Evolutionary conservation across 108 stramenopile genomes (phyloP).

Genomic region (Nannochloropsis granulata): DNA sequence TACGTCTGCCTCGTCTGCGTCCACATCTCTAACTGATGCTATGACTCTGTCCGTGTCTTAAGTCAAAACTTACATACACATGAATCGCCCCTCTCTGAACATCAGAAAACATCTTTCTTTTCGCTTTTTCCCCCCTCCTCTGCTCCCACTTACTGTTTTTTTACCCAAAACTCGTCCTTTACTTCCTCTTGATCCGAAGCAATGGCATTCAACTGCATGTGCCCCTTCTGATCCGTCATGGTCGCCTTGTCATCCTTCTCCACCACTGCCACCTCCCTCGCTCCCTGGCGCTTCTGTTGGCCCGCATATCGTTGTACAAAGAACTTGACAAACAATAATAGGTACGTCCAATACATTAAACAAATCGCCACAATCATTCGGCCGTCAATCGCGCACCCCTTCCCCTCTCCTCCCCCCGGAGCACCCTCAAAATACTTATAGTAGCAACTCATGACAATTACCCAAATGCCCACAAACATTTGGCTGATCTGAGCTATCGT

Average conservation of each 20-base stretch:
- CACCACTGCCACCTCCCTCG: not conserved
- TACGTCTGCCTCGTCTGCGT: too few species aligned
- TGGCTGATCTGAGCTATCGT: slow-evolving; percentile 37
- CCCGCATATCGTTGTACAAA: not conserved
- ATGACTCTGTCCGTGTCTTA: too few species aligned
- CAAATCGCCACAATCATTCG: not conserved
- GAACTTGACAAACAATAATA: not conserved
- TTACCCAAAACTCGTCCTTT: too few species aligned
- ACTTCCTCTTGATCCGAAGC: too few species aligned
- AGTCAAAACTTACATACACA: too few species aligned
- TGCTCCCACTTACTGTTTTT: too few species aligned
- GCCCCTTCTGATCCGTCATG: too few species aligned
- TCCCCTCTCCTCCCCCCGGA: not conserved
- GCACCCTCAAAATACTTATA: not conserved
- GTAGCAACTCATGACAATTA: slow-evolving; percentile 1
- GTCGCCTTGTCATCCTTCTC: not conserved
- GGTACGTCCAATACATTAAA: not conserved
- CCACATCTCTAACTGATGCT: too few species aligned
- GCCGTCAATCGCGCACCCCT: not conserved
- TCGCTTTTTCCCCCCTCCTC: too few species aligned
- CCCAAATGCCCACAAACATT: slow-evolving; percentile 38
- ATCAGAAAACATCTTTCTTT: too few species aligned
- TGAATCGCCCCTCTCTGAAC: too few species aligned
- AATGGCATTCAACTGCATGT: too few species aligned
- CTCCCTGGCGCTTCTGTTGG: not conserved